A percentile compares a stretch with the other conserved stretches of the same genome.
Evolutionary conservation across 768 basidiomycete genomes (phyloP).

Genomic region (Podaxis sp.): DNA sequence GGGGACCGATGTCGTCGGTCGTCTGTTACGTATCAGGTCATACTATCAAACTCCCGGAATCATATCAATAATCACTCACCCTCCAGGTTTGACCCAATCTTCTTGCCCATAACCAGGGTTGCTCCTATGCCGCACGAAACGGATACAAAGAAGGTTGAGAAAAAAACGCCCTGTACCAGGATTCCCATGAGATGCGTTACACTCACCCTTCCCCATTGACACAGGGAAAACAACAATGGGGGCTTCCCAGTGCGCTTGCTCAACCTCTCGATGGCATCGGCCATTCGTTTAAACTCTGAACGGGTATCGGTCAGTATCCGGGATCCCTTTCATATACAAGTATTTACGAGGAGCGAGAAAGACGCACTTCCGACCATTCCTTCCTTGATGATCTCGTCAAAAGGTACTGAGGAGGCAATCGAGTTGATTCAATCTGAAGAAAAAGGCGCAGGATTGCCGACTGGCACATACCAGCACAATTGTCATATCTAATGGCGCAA

Average conservation of each 20-base stretch:
- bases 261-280: constrained; percentile 53
- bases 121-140: constrained; percentile 36
- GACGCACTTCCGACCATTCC: constrained; percentile 56
- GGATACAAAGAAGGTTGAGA: not conserved
- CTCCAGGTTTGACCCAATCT: constrained; percentile 66
- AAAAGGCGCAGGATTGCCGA: not conserved
- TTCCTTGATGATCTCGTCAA: constrained; percentile 52
- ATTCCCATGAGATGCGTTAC: not conserved
- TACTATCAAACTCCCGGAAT: constrained; percentile 1
- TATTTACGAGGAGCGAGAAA: not conserved
- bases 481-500: constrained; percentile 47
- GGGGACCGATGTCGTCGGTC: constrained; percentile 50
- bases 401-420: constrained; percentile 40
- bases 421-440: not conserved
- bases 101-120: constrained; percentile 66
- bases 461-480: constrained; percentile 49
- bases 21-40: constrained; percentile 32
- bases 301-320: not conserved
- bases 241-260: constrained; percentile 48
- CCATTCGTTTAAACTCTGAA: constrained; percentile 61
- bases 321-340: not conserved
- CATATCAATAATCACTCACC: constrained; percentile 32
- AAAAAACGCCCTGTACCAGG: not conserved
- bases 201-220: constrained; percentile 67
- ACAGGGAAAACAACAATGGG: constrained; percentile 60